Evolutionary conservation across 1,284 basidiomycete genomes (phyloP).

Genomic region (Cryptococcus jaspeensis): DNA sequence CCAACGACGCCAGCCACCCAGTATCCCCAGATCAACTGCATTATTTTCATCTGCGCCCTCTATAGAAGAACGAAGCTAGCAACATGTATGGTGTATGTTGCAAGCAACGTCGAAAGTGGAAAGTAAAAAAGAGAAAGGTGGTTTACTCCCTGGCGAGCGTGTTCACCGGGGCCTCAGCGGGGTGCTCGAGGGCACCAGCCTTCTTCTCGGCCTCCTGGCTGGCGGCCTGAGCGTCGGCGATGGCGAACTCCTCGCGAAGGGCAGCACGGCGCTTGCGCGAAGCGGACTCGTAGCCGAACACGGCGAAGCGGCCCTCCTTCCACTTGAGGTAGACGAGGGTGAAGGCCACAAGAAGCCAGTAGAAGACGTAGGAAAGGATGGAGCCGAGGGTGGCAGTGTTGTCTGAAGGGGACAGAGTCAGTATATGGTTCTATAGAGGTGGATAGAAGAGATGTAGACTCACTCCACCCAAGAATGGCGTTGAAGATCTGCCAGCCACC

Average conservation of each 20-base stretch:
- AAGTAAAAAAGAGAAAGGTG: too few relatives aligned
- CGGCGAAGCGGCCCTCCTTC: constrained; percentile 53
- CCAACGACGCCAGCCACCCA: too few relatives aligned
- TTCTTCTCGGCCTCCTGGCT: constrained; percentile 1
- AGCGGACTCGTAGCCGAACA: constrained; percentile 41
- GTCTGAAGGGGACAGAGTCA: constrained; percentile 15
- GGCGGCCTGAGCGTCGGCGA: neutral
- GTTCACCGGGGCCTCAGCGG: neutral
- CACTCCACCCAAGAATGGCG: constrained; percentile 45
- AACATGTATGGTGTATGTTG: too few relatives aligned
- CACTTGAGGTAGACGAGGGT: constrained; percentile 70
- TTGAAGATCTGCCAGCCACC: constrained; percentile 52
- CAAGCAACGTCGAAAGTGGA: too few relatives aligned
- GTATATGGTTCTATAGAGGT: neutral
- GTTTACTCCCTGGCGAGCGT: too few relatives aligned
- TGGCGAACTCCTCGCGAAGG: neutral
- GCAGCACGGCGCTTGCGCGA: constrained; percentile 15
- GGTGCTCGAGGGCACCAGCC: neutral
- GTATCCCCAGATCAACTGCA: too few relatives aligned
- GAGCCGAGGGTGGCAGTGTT: constrained; percentile 60
- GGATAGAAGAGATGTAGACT: constrained; percentile 2
- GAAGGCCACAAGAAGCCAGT: constrained; percentile 71
- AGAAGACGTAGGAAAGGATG: constrained; percentile 71
- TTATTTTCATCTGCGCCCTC: too few relatives aligned
- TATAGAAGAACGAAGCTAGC: too few relatives aligned